Conservation (phyloP, 768 basidiomycete species). For the Phanerochaete sordida region DNA sequence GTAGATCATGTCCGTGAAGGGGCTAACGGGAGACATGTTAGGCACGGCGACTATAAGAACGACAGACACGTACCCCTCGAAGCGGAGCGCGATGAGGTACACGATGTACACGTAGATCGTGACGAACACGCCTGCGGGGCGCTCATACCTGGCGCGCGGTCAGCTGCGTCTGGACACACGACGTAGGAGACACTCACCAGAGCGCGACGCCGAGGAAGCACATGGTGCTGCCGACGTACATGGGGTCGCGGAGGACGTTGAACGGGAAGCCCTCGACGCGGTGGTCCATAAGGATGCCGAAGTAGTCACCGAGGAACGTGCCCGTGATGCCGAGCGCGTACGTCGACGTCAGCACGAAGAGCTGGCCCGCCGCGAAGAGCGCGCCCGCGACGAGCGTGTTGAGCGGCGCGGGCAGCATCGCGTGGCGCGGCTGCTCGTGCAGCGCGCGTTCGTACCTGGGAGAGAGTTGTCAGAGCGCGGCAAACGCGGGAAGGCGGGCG, state of each 20-base stretch:
- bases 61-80: constrained; percentile 74
- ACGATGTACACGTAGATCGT: constrained; percentile 79
- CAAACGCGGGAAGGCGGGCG: constrained; percentile 12
- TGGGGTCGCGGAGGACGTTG: constrained; percentile 88
- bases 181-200: constrained; percentile 51
- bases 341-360: constrained; percentile 85
- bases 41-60: neutral
- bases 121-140: constrained; percentile 80
- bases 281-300: constrained; percentile 83
- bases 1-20: constrained; percentile 84
- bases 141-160: constrained; percentile 60
- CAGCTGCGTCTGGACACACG: neutral
- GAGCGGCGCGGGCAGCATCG: constrained; percentile 64
- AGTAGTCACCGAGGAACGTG: constrained; percentile 85
- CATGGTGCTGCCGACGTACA: constrained; percentile 96
- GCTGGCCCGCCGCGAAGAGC: constrained; percentile 71
- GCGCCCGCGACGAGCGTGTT: constrained; percentile 55
- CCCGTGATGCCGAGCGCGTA: constrained; percentile 92
- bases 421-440: constrained; percentile 64
- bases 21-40: constrained; percentile 33
- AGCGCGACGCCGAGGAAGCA: constrained; percentile 84
- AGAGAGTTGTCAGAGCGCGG: neutral
- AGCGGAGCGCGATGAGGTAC: constrained; percentile 80
- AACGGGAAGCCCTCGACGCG: constrained; percentile 97
- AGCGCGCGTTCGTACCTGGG: constrained; percentile 75